Conservation (phyloP, 1,284 basidiomycete genomes). For the Rhodotorula mucilaginosa region DNA sequence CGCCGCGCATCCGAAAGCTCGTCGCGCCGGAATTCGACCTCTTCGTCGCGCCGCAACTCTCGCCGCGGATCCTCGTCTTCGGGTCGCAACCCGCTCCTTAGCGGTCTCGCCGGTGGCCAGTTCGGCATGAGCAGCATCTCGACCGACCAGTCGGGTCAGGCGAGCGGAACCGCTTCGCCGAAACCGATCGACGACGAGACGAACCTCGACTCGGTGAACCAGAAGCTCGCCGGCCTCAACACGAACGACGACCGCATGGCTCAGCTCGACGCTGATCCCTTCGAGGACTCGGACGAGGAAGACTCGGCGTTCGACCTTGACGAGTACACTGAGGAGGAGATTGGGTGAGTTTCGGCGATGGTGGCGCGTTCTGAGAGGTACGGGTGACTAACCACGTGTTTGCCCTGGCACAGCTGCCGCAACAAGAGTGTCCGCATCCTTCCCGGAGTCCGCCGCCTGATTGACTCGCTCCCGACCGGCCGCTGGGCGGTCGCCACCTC, state of each 20-base stretch:
- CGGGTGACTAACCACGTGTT: not conserved
- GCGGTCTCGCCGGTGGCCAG: slow-evolving; percentile 36
- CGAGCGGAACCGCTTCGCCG: not conserved
- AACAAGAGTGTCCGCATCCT: slow-evolving; percentile 61
- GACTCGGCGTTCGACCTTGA: slow-evolving; percentile 57
- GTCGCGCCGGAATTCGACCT: slow-evolving; percentile 29
- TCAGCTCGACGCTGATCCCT: slow-evolving; percentile 47
- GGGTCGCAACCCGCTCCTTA: slow-evolving; percentile 34
- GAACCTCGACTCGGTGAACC: slow-evolving; percentile 46
- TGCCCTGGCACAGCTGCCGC: slow-evolving; percentile 16
- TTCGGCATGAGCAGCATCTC: slow-evolving; percentile 36
- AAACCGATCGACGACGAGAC: slow-evolving; percentile 5
- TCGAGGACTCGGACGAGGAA: slow-evolving; percentile 60
- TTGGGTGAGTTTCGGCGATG: slow-evolving; percentile 22
- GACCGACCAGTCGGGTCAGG: not conserved
- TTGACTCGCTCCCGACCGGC: slow-evolving; percentile 65
- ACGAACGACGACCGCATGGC: slow-evolving; percentile 52
- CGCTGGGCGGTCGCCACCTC: slow-evolving; percentile 73
- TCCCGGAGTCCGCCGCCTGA: slow-evolving; percentile 67
- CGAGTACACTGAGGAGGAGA: slow-evolving; percentile 42
- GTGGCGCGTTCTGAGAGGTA: not conserved
- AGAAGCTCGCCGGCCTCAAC: slow-evolving; percentile 44
- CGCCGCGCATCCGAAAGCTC: slow-evolving; percentile 35
- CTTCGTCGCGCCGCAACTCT: slow-evolving; percentile 25
- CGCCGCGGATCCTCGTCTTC: slow-evolving; percentile 23